Percentiles rank a stretch among this genome's conserved stretches.
These are phyloP conservation scores for Aureobasidium pullulans DNA, from an alignment of 2,329 filamentous ascomycete species.

Conservation along the genomic window DNA sequence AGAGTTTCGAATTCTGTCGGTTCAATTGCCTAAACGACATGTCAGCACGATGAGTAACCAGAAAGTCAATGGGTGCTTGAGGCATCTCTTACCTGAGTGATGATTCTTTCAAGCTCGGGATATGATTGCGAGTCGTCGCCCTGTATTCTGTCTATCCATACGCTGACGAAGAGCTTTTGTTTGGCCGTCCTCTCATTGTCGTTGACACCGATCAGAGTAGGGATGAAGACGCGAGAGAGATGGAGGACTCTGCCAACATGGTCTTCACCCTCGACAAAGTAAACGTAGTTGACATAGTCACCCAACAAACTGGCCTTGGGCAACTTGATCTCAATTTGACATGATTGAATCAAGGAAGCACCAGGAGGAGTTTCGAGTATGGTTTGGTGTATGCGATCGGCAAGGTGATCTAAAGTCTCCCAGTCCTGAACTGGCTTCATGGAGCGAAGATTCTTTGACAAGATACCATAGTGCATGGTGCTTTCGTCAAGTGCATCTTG, in stretches of 20 bases:
- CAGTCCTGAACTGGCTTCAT: conserved; percentile 1
- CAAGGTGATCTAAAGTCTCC: conserved; percentile 12
- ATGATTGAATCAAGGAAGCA: conserved; percentile 6
- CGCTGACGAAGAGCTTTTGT: conserved; percentile 58
- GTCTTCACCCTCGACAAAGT: conserved; percentile 23
- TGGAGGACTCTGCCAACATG: conserved; percentile 31
- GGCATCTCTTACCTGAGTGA: conserved; percentile 50
- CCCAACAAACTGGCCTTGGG: conserved; percentile 65
- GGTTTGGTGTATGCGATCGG: conserved; percentile 8
- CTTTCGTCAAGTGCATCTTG: conserved; percentile 57
- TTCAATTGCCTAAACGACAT: conserved; percentile 30
- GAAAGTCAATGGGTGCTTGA: not conserved
- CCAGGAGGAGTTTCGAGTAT: conserved; percentile 12
- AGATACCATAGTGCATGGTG: conserved; percentile 66
- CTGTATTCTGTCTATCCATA: conserved; percentile 52
- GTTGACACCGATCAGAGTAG: conserved; percentile 66
- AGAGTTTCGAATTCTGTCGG: conserved; percentile 39
- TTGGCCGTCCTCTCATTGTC: conserved; percentile 57
- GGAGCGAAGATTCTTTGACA: conserved; percentile 55
- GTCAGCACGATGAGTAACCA: not conserved
- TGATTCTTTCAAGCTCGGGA: conserved; percentile 48
- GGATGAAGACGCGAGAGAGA: conserved; percentile 53
- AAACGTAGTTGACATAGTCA: conserved; percentile 47
- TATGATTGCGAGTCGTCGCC: conserved; percentile 42
- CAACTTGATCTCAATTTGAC: conserved; percentile 38